Base-by-base conservation (phyloP, 352 stramenopile species). In the Phytophthora tentaculata region DNA sequence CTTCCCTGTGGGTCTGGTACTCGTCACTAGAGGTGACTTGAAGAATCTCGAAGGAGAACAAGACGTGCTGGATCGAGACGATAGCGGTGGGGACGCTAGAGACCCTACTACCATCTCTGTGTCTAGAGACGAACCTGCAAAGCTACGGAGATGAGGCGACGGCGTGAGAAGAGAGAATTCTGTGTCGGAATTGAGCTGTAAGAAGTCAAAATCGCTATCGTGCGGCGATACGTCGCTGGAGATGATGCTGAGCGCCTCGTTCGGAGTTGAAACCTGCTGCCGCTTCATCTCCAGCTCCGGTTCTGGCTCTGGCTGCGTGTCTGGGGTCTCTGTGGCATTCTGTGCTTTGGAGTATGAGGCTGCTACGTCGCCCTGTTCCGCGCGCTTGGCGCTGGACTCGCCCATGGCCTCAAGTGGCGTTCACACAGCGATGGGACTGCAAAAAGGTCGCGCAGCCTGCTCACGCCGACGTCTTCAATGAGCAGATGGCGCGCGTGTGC, bases 21-120 rank as follows among this genome's bases (percentile, higher is more conserved):
- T 63, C 3, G 66, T 57, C 37, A 57, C 73, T 39, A 84, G 69
- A 10, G 88, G 86, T 20, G 86, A 94, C 17, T 86, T 84, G 56
- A 95, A 91, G 68, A 93, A 95, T 19, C 63, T 74, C 13, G 88
- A 94, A 5, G 88, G 88, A 2, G 86, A 95, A 24, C 67, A 77
- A 12, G 76, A 51, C 0, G 62, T 53, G 44, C 68, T 87, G 2
- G 67, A 71, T 7, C 19, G 49, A 16, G 69, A 76, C 55, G 73
- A 76, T 50, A 69, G 41, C 20, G 61, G 61, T 5, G 69, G 75
- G 4, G 76, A 82, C 29, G 52, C 43, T 48, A 68, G 9, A 16
- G 60, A 50, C 19, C 56, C 61, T 49, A 50, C 29, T 7, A 39
- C 45, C 48, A 67, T 14, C n/a, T 64, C 51, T 4, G 52, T 26